Percentiles rank a stretch among this genome's conserved stretches.
phyloP scores from a whole-genome alignment of 768 basidiomycete genomes.

The Boletus vermiculosoides region DNA sequence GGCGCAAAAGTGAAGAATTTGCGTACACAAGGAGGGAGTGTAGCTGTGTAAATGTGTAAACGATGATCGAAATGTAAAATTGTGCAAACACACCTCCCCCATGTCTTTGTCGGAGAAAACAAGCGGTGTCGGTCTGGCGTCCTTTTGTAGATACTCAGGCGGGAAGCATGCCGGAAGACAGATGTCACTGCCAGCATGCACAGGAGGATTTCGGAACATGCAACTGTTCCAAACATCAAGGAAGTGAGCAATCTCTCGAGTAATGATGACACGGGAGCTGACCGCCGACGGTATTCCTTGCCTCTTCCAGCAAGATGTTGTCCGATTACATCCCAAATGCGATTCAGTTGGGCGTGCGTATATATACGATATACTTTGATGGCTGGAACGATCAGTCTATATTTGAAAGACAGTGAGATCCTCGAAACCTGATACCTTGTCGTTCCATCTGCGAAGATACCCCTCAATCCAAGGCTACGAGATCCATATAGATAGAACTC shows the following conservation, averaged over 20 bases:
- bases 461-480: neutral
- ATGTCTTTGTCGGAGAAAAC: slow-evolving; percentile 44
- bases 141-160: slow-evolving; percentile 28
- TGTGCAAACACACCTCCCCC: slow-evolving; percentile 40
- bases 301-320: slow-evolving; percentile 43
- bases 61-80: neutral
- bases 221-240: slow-evolving; percentile 37
- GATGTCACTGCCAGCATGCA: slow-evolving; percentile 39
- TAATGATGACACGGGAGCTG: neutral
- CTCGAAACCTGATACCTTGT: slow-evolving; percentile 34
- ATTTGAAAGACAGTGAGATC: neutral
- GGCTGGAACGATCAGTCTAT: slow-evolving; percentile 25
- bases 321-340: slow-evolving; percentile 48
- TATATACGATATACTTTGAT: slow-evolving; percentile 52
- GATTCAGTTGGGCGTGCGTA: slow-evolving; percentile 46
- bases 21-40: slow-evolving; percentile 61
- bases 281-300: slow-evolving; percentile 56
- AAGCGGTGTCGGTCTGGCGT: slow-evolving; percentile 21
- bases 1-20: neutral
- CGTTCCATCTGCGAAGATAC: slow-evolving; percentile 33
- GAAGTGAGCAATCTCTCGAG: neutral
- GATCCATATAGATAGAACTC: neutral
- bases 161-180: slow-evolving; percentile 54
- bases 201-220: slow-evolving; percentile 38
- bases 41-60: slow-evolving; percentile 41